Base-by-base conservation (phyloP, 352 stramenopile species). In the Pythium apleroticum region DNA sequence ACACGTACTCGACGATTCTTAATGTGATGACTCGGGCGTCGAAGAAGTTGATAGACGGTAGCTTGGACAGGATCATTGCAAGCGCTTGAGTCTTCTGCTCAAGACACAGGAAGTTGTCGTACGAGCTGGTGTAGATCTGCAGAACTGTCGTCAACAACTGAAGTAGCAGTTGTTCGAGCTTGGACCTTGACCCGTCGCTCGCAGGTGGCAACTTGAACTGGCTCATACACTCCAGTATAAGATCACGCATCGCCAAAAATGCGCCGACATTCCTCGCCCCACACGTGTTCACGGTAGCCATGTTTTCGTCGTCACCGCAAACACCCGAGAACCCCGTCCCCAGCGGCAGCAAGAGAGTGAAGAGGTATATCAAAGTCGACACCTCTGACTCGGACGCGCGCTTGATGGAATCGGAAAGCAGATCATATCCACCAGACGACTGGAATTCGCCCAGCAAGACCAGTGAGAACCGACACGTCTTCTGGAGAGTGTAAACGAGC, bases 1-100 rank as follows among this genome's bases (percentile, higher is more conserved):
- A 90, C 11, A 91, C 80, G 41, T 91, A 90, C 60, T 94, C 82
- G n/a, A 89, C 83, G 24, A 90, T 85, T 19, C 81, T 74, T 24
- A 94, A 70, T 9, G 90, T 87, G 60, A 91, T 90, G 15, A 89
- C 72, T 45, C 81, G 74, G 3, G 81, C 76, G 52, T 89, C 78
- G 39, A 80, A 85, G 27, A 80, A 88, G 4, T 33, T 43, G 3
- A 88, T 84, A 27, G 69, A 71, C 6, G 78, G 80, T 0, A 94
- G 58, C 57, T 88, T 90, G 15, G 80, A 86, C 55, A 92, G 54
- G 14, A 91, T 72, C 49, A 90, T 78, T 20, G 83, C 83, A 22
- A 94, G 55, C 7, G 78, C 80, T 68, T 86, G 80, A 1, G 81
- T 90, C 54, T 81, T 89, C 1, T 84, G 76, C 57, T 94, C 85